phyloP scores from a whole-genome alignment of 163 green algal species.

The Coccomyxa subellipsoidea region DNA sequence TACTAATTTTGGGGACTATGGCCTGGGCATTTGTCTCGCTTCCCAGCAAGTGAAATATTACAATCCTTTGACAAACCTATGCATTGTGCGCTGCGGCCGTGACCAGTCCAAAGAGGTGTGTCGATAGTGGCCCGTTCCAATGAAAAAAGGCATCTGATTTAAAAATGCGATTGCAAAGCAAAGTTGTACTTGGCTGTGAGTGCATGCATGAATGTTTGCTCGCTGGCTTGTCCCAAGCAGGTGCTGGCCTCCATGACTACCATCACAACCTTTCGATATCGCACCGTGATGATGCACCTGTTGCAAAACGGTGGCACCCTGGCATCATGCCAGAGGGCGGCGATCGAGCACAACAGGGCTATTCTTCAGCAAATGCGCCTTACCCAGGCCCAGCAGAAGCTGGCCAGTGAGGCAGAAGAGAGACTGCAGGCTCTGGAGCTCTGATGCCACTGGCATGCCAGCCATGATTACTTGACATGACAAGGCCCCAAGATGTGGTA shows the following conservation, averaged over 20 bases:
- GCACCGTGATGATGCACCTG: slow-evolving; percentile 6
- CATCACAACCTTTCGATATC: background rate
- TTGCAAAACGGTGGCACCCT: slow-evolving; percentile 12
- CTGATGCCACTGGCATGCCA: background rate
- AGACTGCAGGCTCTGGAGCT: slow-evolving; percentile 23
- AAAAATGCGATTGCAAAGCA: too few species aligned
- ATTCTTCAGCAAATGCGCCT: slow-evolving; percentile 1
- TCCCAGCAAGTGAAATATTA: slow-evolving; percentile 49
- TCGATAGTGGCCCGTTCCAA: too few species aligned
- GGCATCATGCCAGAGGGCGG: slow-evolving; percentile 16
- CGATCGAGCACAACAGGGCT: background rate
- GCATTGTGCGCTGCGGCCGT: slow-evolving; percentile 31
- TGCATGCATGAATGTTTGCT: too few species aligned
- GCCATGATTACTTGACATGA: background rate
- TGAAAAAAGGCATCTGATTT: too few species aligned
- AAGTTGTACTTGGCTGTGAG: too few species aligned
- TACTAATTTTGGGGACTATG: slow-evolving; percentile 36
- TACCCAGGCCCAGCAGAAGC: background rate
- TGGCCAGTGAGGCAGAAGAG: slow-evolving; percentile 22
- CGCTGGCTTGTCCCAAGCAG: background rate
- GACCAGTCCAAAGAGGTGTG: slow-evolving; percentile 39
- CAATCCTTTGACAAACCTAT: slow-evolving; percentile 35
- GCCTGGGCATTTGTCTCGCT: slow-evolving; percentile 24
- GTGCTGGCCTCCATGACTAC: background rate
- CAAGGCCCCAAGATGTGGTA: background rate